These are phyloP conservation scores for Paramecium caudatum DNA, from an alignment of 73 alveolate genomes.

Conservation along the genomic window DNA sequence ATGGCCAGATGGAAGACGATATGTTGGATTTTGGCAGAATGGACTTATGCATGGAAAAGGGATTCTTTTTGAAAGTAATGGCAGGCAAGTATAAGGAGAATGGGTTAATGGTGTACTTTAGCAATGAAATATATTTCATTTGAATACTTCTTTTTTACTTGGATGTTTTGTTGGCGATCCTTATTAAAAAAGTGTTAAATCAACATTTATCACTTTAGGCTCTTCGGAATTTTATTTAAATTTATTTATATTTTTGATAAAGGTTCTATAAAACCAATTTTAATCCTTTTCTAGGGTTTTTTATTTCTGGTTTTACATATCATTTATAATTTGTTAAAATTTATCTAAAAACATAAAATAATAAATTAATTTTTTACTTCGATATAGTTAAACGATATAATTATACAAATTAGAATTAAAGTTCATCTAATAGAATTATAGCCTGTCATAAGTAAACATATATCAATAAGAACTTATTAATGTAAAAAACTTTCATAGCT, in stretches of 20 bases:
- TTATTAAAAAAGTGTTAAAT: conserved; percentile 8
- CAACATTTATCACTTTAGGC: conserved; percentile 13
- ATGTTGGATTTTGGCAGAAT: conserved; percentile 45
- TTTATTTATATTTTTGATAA: not conserved
- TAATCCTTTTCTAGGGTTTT: not conserved
- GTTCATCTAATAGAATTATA: too few relatives aligned
- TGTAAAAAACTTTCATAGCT: too few relatives aligned
- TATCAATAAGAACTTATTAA: too few relatives aligned
- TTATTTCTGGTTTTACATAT: not conserved
- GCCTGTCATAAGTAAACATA: too few relatives aligned
- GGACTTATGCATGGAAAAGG: conserved; percentile 69
- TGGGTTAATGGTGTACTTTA: conserved; percentile 62
- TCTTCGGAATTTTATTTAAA: not conserved
- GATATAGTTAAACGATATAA: not conserved
- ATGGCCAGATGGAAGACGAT: conserved; percentile 61
- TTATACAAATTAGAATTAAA: too few relatives aligned
- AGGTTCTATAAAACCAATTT: conserved; percentile 42
- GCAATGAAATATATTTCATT: conserved; percentile 51
- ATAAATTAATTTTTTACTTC: not conserved
- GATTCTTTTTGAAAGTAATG: conserved; percentile 43
- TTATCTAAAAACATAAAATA: conserved; percentile 14
- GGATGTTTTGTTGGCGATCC: conserved; percentile 9
- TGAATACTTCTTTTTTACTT: not conserved
- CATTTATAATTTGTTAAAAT: not conserved
- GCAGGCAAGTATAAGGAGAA: conserved; percentile 48